Base-by-base conservation (phyloP, 1,284 basidiomycete genomes). In the Austroboletus niveus region DNA sequence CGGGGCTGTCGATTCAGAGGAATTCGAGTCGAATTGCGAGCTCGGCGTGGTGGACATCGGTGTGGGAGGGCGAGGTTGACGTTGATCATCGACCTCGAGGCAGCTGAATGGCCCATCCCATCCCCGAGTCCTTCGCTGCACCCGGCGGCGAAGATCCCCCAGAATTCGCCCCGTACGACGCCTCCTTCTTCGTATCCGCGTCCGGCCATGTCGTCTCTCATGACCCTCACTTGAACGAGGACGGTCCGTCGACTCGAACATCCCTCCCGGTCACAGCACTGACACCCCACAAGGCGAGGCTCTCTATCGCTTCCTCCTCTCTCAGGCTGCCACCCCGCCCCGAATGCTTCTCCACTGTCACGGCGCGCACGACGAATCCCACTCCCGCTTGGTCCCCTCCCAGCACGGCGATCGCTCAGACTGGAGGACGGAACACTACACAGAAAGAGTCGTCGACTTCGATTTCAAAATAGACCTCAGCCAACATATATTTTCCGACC, bases 231-330 rank as follows among this genome's bases (percentile, higher is more conserved):
- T 68, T 89, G 50, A 89, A 89, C 58, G 71, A 79, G 46, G 87
- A 94, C 57, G 86, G 85, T 70, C 31, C 20, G 61, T 57, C n/a
- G 41, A 14, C 5, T 43, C 38, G 31, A 12, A 49, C 20, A 36
- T 27, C 42, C 14, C 5, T 4, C 38, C 22, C 4, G 22, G 22
- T 24, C 4, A 24, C 22, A 24, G 6, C 45, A 48, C 55, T 57
- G 45, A 51, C 42, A n/a, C 44, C 6, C 8, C 52, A 27, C 22
- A 53, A 86, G 83, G 85, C 45, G 86, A 89, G 66, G 86, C 86
- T 0, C 72, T 89, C 8, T 87, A 87, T 63, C 80, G 85, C 42
- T 89, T 89, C 67, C 69, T 89, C 7, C 74, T 89, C 14, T 75
- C 77, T 3, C 81, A 85, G 45, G 74, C 82, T 2, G 64, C 66